Base-by-base conservation (phyloP, 2,329 filamentous ascomycete species). In the Zelopaecilomyces penicillatus region DNA sequence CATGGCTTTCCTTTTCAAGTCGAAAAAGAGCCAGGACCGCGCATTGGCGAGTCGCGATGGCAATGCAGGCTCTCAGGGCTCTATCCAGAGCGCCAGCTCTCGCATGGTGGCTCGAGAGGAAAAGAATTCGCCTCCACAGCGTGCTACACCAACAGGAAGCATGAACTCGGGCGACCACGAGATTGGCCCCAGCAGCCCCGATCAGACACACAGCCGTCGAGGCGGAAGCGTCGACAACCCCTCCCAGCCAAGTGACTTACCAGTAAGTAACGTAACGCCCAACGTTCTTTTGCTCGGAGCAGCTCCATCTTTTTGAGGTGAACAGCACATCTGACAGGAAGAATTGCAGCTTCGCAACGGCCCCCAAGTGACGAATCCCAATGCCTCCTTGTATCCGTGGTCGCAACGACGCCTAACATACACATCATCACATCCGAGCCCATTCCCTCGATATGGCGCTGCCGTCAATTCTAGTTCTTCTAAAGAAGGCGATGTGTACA, bases 391-490 rank as follows among this genome's bases (percentile, higher is more conserved):
- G 44, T 98, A 97, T 60, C 93, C 93, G 0, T 98, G 93, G 93
- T 95, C 91, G 51, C 87, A 95, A 62, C 82, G 88, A 48, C 82
- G 87, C 45, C 67, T 98, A 43, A 91, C 85, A 52, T 95, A 95
- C 64, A 87, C 87, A 11, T 82, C 87, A 5, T 78, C 83, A 3
- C 83, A 89, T 58, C 78, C 83, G 8, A 90, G 87, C 54, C 93
- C 93, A 0, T 98, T 98, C 56, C 93, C 93, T 10, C 82, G 93
- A 62, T 98, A 98, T 75, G 93, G 93, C 61, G 89, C 94, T 42
- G 93, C 94, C 5, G 91, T 96, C 63, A 98, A 98, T 64, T 79
- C 89, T 1, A 76, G 85, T 11, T 86, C 90, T 27, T 96, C 90
- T 34, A 97, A 97, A 67, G 93, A 98, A 65, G 94, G 94, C 48